Conservation (phyloP, 345 rosid genomes). For the Hypericum perforatum region DNA sequence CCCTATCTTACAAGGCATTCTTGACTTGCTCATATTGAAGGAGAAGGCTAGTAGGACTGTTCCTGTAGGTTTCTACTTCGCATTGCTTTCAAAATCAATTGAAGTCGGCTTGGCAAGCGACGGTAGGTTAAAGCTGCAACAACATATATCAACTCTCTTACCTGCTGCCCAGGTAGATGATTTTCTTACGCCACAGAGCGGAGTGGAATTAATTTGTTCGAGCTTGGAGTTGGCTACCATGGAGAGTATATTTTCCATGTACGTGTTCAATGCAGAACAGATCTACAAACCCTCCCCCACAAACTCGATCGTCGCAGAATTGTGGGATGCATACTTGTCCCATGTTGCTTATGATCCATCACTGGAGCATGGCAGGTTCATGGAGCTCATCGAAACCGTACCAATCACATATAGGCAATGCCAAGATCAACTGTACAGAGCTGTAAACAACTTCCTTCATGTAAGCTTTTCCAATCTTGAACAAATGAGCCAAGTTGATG, state of each 20-base stretch:
- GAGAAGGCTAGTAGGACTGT: conserved; percentile 40
- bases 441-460: conserved; percentile 51
- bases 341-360: conserved; percentile 34
- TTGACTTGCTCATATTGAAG: conserved; percentile 45
- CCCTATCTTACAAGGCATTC: conserved; percentile 36
- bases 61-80: conserved; percentile 68
- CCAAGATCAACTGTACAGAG: conserved; percentile 65
- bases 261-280: conserved; percentile 24
- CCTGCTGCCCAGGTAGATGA: conserved; percentile 44
- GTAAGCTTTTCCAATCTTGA: conserved; percentile 18
- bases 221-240: conserved; percentile 44
- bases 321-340: conserved; percentile 56
- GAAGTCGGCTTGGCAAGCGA: conserved; percentile 32
- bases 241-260: conserved; percentile 44
- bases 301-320: conserved; percentile 39
- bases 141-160: conserved; percentile 45
- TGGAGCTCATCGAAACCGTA: conserved; percentile 44
- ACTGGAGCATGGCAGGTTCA: conserved; percentile 36
- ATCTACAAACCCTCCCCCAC: conserved; percentile 27
- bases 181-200: conserved; percentile 33
- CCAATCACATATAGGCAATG: conserved; percentile 46
- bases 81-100: conserved; percentile 41
- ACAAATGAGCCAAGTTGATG: not conserved
- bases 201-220: conserved; percentile 24
- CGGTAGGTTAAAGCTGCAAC: conserved; percentile 34